Base-by-base conservation (phyloP, 2,329 filamentous ascomycete species). In the Ophiosphaerella narmari region DNA sequence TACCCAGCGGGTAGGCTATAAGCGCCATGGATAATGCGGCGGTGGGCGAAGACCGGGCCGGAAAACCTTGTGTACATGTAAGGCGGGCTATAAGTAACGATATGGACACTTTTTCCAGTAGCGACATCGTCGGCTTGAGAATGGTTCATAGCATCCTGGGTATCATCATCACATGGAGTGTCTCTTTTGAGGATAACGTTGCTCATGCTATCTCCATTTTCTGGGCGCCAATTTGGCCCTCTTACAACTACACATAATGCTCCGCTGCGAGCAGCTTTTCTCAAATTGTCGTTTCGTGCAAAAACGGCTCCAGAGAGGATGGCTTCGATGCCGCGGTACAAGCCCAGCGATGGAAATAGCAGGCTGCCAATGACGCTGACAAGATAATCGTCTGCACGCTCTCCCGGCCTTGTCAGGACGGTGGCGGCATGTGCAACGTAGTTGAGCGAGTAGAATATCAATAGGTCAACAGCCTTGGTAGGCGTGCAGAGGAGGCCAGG, bases 351-450 rank as follows among this genome's bases (percentile, higher is more conserved):
- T 0, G 69, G 69, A 13, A 66, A 65, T 2, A 70, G 40, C 8
- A 72, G 43, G 33, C 51, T 51, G 18, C 53, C 51, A 6, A 67
- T 12, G 11, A 63, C 53, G 5, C 46, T 54, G 4, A 49, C 36
- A 0, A 57, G 26, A 23, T 53, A 57, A 35, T 56, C 52, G 11
- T 53, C 26, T 3, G 46, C 39, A 1, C 54, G 34, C 40, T 68
- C 66, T 5, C 72, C 73, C 11, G 73, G 72, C 2, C 50, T 39
- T 1, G 62, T 55, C 11, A 69, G 55, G 7, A 74, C 56, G 2
- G 73, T 75, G 3, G 67, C 63, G 4, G 67, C 70, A 37, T 75
- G 73, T 0, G 73, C 63, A 2, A 72, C 40, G 40, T 72, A 75
- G 48, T 75, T 75, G 13, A 64, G 54, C 4, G 72, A 39, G 42